Percentiles rank a stretch among this genome's conserved stretches.
Conservation (phyloP, 164 flowering plant species). For the Vitis cinerea region DNA sequence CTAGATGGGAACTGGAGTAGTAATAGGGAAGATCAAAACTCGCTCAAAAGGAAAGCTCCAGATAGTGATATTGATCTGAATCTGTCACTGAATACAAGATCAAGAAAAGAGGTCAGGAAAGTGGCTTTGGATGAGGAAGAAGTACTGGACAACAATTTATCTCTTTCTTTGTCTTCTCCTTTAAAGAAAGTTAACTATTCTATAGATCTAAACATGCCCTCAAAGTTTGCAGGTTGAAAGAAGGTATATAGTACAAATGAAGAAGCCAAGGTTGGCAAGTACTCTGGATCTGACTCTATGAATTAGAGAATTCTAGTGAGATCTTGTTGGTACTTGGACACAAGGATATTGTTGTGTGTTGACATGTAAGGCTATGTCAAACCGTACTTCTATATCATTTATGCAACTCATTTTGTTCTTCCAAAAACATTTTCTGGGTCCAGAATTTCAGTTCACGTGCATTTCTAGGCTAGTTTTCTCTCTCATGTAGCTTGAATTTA, state of each 20-base stretch:
- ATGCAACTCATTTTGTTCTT: not conserved
- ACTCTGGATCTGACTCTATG: slow-evolving; percentile 21
- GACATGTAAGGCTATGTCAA: not conserved
- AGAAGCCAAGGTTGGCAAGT: slow-evolving; percentile 11
- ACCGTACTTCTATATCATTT: not conserved
- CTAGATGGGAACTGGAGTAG: not conserved
- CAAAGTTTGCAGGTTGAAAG: slow-evolving; percentile 7
- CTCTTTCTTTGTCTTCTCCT: slow-evolving; percentile 6
- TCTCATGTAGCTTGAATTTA: not conserved
- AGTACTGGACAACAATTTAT: slow-evolving; percentile 9
- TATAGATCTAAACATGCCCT: not conserved
- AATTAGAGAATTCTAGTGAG: slow-evolving; percentile 19
- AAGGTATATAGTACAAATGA: not conserved
- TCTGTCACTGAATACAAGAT: slow-evolving; percentile 7
- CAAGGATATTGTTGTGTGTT: slow-evolving; percentile 1
- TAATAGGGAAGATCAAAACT: not conserved
- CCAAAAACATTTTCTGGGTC: not conserved
- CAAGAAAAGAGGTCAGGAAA: not conserved
- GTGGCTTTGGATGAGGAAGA: not conserved
- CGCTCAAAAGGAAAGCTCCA: not conserved
- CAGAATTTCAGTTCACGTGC: not conserved
- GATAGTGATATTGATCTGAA: slow-evolving; percentile 12
- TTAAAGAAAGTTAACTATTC: not conserved
- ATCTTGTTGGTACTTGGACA: slow-evolving; percentile 18
- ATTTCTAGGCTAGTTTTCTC: not conserved